Evolutionary conservation across 2,329 filamentous ascomycete genomes (phyloP).

Genomic region (Phaeomoniella chlamydospora): DNA sequence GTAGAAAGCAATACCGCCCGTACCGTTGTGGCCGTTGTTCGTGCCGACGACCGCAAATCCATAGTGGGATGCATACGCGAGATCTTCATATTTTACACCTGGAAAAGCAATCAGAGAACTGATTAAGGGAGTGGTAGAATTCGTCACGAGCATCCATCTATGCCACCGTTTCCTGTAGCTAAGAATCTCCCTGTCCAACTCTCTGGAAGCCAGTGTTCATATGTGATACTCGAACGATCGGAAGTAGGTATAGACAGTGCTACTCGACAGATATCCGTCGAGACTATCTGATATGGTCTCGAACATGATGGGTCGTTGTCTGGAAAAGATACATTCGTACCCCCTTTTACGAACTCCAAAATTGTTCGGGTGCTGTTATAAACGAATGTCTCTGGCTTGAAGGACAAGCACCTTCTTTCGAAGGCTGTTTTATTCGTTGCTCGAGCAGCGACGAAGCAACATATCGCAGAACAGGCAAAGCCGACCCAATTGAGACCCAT

Average conservation of each 20-base stretch:
- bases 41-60: conserved; percentile 33
- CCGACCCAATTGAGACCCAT: too few relatives aligned
- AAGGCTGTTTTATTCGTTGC: too few relatives aligned
- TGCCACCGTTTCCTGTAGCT: conserved; percentile 33
- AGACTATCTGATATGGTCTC: conserved; percentile 18
- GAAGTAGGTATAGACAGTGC: conserved; percentile 27
- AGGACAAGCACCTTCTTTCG: background rate
- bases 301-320: conserved; percentile 22
- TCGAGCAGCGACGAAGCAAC: too few relatives aligned
- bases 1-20: conserved; percentile 30
- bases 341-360: conserved; percentile 18
- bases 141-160: conserved; percentile 27
- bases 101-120: background rate
- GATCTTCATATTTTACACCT: conserved; percentile 31
- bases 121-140: background rate
- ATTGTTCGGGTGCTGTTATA: conserved; percentile 11
- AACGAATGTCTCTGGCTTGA: background rate
- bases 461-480: too few relatives aligned
- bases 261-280: conserved; percentile 25
- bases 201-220: conserved; percentile 28
- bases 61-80: conserved; percentile 24
- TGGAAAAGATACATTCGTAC: conserved; percentile 21
- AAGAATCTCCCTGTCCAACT: conserved; percentile 31
- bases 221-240: conserved; percentile 27
- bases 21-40: conserved; percentile 36